Base-by-base conservation (phyloP, 768 basidiomycete species). In the Suillus lakei region DNA sequence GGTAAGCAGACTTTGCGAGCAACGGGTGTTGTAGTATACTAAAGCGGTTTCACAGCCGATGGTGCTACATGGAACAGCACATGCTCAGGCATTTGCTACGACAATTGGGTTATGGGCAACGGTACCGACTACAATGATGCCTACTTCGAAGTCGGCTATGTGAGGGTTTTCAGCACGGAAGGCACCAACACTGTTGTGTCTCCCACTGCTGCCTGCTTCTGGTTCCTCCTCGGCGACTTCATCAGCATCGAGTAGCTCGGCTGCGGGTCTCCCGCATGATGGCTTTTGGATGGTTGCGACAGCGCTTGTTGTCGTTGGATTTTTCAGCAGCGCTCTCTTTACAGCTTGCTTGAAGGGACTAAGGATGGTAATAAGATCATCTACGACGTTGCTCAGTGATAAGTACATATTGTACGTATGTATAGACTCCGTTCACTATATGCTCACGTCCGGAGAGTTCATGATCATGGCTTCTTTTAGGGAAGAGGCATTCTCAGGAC, bases 61-160 rank as follows among this genome's bases (percentile, higher is more conserved):
- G 58, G 86, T 0, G 64, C 77, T 44, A 79, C 87, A 48, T 89
- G 92, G 76, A 74, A 80, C 4, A 74, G 86, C 68, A 91, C 90
- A 0, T 92, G 90, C 77, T 72, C 80, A 6, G 88, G 88, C n/a
- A 76, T 78, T 1, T 90, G 91, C 76, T 92, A 93, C 77, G 80
- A 83, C 13, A 85, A 90, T 78, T 91, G 86, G 64, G 91, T 92
- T 48, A 77, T 90, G 63, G 88, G 89, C 9, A 73, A 85, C 63
- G 83, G 86, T 4, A 83, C 86, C 21, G 84, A 82, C 69, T 92
- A 88, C 75, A 81, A 85, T 72, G 82, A 80, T 38, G 90, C 90
- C 1, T 91, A 88, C 78, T 95, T 92, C 69, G 91, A 93, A 72
- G 83, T 94, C 61, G 81, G 83, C 16, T 87, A 82, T 34, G 80